These are phyloP conservation scores for Corymbia calophylla DNA, from an alignment of 441 rosid genomes.

Conservation along the genomic window DNA sequence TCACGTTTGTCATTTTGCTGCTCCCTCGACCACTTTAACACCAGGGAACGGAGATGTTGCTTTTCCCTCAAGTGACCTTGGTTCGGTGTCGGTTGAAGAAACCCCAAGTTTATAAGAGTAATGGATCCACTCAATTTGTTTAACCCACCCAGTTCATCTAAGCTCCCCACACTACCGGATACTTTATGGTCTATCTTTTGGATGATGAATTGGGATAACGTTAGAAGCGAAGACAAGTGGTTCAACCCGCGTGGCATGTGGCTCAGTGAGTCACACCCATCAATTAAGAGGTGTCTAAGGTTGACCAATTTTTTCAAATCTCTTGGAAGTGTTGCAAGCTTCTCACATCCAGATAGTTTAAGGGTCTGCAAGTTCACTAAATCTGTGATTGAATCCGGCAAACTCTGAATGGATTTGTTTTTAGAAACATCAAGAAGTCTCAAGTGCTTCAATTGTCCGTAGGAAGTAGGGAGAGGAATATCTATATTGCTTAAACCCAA, in stretches of 20 bases:
- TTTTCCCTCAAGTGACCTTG: background rate
- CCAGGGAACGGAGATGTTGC: background rate
- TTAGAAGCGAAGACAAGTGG: background rate
- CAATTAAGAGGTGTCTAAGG: background rate
- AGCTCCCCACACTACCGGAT: background rate
- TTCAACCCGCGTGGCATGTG: background rate
- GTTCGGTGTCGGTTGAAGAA: background rate
- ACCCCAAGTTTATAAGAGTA: background rate
- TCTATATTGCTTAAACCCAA: no score
- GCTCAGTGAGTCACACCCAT: fast-evolving
- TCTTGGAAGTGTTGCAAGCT: background rate
- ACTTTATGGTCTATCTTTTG: background rate
- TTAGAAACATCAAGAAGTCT: no score
- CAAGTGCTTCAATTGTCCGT: no score
- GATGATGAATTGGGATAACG: background rate
- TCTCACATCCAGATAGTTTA: fast-evolving
- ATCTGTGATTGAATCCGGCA: fast-evolving
- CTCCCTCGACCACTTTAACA: no score
- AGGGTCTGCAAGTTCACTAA: background rate
- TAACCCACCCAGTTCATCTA: background rate
- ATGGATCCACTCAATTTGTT: background rate
- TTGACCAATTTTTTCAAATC: background rate
- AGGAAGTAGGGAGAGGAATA: no score
- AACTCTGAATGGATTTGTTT: no score
- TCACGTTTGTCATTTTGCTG: background rate